A percentile compares a stretch with the other conserved stretches of the same genome.
These are phyloP conservation scores for Kurtzmaniella quercitrusa DNA, from an alignment of 1,139 yeast species.

Conservation along the genomic window DNA sequence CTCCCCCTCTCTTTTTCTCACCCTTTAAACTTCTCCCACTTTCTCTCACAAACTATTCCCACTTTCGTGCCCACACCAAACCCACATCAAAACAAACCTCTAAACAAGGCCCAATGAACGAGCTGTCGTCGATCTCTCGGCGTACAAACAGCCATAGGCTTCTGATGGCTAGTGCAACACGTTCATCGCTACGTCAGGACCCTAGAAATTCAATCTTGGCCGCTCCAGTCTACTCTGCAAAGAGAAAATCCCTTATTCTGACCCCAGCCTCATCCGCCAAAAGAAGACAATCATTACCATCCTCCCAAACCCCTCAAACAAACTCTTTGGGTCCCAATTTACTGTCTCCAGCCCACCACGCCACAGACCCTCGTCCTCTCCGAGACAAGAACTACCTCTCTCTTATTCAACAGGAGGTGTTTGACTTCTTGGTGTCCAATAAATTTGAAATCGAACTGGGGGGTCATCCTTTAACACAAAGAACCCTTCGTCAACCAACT, in stretches of 20 bases:
- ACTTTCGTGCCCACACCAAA: neutral
- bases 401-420: slow-evolving; percentile 60
- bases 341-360: slow-evolving; percentile 6
- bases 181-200: slow-evolving; percentile 20
- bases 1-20: neutral
- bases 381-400: slow-evolving; percentile 68
- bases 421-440: slow-evolving; percentile 57
- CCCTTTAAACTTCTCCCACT: neutral
- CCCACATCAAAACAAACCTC: slow-evolving; percentile 2
- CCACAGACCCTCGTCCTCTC: slow-evolving; percentile 69
- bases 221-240: slow-evolving; percentile 13
- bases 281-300: slow-evolving; percentile 22
- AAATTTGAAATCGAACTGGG: slow-evolving; percentile 73
- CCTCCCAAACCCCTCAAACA: slow-evolving; percentile 14
- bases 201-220: slow-evolving; percentile 5
- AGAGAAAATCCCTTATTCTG: slow-evolving; percentile 32
- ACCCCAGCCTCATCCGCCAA: slow-evolving; percentile 38
- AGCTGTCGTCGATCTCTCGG: slow-evolving; percentile 25
- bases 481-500: slow-evolving; percentile 72
- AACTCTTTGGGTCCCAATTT: slow-evolving; percentile 12
- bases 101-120: slow-evolving; percentile 1
- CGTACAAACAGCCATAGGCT: slow-evolving; percentile 28
- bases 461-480: slow-evolving; percentile 56
- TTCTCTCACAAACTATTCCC: neutral
- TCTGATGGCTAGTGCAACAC: slow-evolving; percentile 33